Evolutionary conservation across 768 basidiomycete genomes (phyloP).

Genomic region (Kwoniella newhampshirensis): DNA sequence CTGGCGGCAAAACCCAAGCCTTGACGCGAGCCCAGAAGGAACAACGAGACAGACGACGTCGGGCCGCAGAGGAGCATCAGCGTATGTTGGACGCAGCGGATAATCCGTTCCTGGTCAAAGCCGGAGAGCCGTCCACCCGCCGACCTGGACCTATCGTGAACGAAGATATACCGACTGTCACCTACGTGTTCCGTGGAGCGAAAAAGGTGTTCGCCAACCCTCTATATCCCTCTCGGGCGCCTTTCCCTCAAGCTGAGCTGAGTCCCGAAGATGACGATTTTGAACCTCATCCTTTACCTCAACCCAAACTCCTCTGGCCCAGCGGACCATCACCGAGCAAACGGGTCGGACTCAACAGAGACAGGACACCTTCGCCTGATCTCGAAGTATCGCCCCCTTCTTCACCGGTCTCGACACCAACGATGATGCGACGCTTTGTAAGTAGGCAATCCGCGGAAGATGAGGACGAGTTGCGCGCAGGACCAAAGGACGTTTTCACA

Average conservation of each 20-base stretch:
- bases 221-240: slow-evolving; percentile 18
- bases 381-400: slow-evolving; percentile 13
- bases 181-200: slow-evolving; percentile 45
- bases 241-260: slow-evolving; percentile 26
- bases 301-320: slow-evolving; percentile 44
- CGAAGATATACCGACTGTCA: slow-evolving; percentile 31
- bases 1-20: slow-evolving; percentile 1
- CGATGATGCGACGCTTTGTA: slow-evolving; percentile 9
- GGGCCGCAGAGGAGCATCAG: slow-evolving; percentile 8
- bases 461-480: background rate
- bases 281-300: slow-evolving; percentile 39
- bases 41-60: background rate
- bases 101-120: slow-evolving; percentile 40
- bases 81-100: slow-evolving; percentile 35
- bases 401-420: slow-evolving; percentile 19
- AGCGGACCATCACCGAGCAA: slow-evolving; percentile 16
- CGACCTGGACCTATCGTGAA: slow-evolving; percentile 22
- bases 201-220: slow-evolving; percentile 45
- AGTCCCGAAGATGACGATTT: slow-evolving; percentile 35
- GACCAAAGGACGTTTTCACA: slow-evolving; percentile 5
- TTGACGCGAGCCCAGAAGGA: slow-evolving; percentile 6
- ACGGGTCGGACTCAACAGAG: background rate
- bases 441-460: background rate
- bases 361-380: slow-evolving; percentile 13
- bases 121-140: slow-evolving; percentile 18